A percentile compares a stretch with the other conserved stretches of the same genome.
phyloP scores from a whole-genome alignment of 495 filamentous ascomycete genomes.

The Hypoxylon rickii region DNA sequence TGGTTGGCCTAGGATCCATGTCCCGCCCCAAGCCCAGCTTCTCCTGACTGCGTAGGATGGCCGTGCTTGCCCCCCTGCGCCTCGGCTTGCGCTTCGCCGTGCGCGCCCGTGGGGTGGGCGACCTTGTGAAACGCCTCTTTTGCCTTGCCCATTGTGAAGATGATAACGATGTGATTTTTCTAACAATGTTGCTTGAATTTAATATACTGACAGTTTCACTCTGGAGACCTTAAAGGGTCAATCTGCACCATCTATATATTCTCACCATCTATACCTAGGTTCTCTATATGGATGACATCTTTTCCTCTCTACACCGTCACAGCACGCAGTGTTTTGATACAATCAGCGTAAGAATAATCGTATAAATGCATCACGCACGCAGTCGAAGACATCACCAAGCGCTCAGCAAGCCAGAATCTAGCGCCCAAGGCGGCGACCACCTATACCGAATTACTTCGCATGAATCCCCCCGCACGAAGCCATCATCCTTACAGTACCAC shows the following conservation, averaged over 20 bases:
- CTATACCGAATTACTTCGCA: not conserved
- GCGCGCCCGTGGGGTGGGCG: not conserved
- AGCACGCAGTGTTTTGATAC: not conserved
- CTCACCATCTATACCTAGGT: not conserved
- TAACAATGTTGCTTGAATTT: no score
- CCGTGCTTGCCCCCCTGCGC: conserved; percentile 1
- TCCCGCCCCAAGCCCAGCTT: conserved; percentile 5
- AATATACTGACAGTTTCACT: no score
- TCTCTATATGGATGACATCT: not conserved
- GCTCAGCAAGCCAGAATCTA: not conserved
- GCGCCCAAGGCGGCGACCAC: not conserved
- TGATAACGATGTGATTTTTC: not conserved
- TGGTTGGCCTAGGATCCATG: conserved; percentile 2
- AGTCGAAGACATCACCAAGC: not conserved
- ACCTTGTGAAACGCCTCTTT: conserved; percentile 5
- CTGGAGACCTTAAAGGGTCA: no score
- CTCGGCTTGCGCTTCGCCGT: not conserved
- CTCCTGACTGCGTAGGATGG: not conserved
- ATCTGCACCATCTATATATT: no score
- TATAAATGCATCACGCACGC: conserved; percentile 5
- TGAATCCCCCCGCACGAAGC: not conserved
- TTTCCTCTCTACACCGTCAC: not conserved
- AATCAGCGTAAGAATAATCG: conserved; percentile 9
- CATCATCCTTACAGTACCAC: not conserved
- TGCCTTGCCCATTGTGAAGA: conserved; percentile 4